phyloP scores from a whole-genome alignment of 192 early-diverging fungal genomes.

The Kickxella alabastrina region DNA sequence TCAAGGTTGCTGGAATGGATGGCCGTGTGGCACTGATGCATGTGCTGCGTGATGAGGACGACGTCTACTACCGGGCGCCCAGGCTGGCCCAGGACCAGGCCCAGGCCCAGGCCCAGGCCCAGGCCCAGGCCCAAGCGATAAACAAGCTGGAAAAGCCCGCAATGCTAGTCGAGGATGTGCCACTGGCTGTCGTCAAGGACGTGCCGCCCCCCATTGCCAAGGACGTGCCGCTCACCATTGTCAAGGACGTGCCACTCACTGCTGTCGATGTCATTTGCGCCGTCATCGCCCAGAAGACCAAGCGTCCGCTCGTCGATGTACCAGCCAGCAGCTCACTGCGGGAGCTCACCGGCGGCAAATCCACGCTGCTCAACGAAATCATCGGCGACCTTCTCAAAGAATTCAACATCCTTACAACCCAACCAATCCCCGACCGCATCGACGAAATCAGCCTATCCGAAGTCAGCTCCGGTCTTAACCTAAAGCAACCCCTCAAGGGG shows the following conservation, averaged over 20 bases:
- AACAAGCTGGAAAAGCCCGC: too few species aligned
- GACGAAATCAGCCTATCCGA: slow-evolving; percentile 82
- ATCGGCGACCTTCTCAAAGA: slow-evolving; percentile 92
- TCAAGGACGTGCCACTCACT: slow-evolving; percentile 34
- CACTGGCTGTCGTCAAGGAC: too few species aligned
- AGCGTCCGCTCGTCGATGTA: slow-evolving; percentile 74
- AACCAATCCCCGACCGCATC: slow-evolving; percentile 79
- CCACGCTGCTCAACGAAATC: slow-evolving; percentile 96
- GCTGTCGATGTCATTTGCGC: slow-evolving; percentile 77
- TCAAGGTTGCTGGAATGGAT: slow-evolving; percentile 59
- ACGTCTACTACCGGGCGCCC: slow-evolving; percentile 11
- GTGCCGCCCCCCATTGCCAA: too few species aligned
- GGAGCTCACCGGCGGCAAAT: slow-evolving; percentile 93
- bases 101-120: slow-evolving; percentile 69
- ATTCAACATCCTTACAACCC: slow-evolving; percentile 68
- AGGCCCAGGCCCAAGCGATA: slow-evolving; percentile 67
- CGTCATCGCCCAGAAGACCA: slow-evolving; percentile 87
- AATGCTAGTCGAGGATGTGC: slow-evolving; percentile 73
- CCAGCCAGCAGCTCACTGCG: slow-evolving; percentile 55
- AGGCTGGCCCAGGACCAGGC: slow-evolving; percentile 54
- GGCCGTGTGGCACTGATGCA: slow-evolving; percentile 20
- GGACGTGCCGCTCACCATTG: slow-evolving; percentile 53
- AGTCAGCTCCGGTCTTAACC: slow-evolving; percentile 67
- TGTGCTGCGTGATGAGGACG: slow-evolving; percentile 17
- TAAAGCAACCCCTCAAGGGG: slow-evolving; percentile 46